These are phyloP conservation scores for Fagus crenata DNA, from an alignment of 306 rosid genomes.

Conservation along the genomic window DNA sequence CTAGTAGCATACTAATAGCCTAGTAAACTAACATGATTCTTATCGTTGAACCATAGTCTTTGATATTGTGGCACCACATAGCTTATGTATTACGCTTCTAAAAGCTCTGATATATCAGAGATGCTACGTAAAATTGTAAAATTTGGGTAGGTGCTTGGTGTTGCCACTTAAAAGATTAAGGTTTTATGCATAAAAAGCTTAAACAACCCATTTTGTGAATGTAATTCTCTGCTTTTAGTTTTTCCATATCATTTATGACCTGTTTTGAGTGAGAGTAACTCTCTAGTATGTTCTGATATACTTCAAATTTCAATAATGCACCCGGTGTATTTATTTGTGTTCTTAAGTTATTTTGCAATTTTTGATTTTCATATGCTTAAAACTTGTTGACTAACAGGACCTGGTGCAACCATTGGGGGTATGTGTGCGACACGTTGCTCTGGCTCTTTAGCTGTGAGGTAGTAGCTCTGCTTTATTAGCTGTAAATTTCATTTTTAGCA, in stretches of 20 bases:
- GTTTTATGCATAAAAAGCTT: background rate
- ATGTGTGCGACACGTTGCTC: constrained; percentile 99
- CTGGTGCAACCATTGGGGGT: constrained; percentile 99
- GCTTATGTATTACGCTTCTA: background rate
- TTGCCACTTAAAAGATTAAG: background rate
- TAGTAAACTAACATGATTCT: background rate
- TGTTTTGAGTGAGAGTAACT: background rate
- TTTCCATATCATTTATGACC: background rate
- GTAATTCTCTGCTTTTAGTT: background rate
- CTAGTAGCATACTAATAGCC: background rate
- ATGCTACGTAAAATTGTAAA: background rate
- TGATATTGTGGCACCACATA: background rate
- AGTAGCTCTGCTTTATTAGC: constrained; percentile 27
- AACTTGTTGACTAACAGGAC: constrained; percentile 59
- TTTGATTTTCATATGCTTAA: constrained; percentile 5
- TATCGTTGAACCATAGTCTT: background rate
- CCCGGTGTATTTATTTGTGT: background rate
- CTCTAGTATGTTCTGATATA: background rate
- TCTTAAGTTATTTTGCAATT: constrained; percentile 4
- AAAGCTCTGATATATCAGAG: background rate
- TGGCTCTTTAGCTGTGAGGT: constrained; percentile 97
- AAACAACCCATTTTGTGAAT: background rate
- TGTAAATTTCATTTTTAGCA: constrained; percentile 6
- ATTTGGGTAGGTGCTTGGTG: background rate
- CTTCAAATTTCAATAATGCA: background rate